Evolutionary conservation across 2,329 filamentous ascomycete genomes (phyloP).

Genomic region (Simplicillium aogashimaense): DNA sequence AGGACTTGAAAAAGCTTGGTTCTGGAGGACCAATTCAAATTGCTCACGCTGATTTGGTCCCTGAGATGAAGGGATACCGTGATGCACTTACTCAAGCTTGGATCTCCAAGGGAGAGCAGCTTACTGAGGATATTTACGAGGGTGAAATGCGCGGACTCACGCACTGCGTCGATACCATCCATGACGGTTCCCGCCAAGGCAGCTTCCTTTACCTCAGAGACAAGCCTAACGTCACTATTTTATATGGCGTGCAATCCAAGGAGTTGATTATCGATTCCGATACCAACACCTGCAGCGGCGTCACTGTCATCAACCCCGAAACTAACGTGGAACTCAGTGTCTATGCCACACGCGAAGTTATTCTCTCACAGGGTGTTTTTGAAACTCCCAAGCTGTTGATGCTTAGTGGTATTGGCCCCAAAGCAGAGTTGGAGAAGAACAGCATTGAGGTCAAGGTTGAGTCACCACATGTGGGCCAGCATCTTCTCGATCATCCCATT

Average conservation of each 20-base stretch:
- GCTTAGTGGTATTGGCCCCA: slow-evolving; percentile 52
- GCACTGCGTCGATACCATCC: slow-evolving; percentile 44
- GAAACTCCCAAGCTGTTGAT: slow-evolving; percentile 58
- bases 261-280: slow-evolving; percentile 37
- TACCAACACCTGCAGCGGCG: slow-evolving; percentile 11
- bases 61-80: slow-evolving; percentile 40
- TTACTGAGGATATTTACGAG: slow-evolving; percentile 45
- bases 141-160: slow-evolving; percentile 43
- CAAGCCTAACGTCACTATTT: slow-evolving; percentile 44
- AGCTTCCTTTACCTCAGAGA: slow-evolving; percentile 40
- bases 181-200: slow-evolving; percentile 41
- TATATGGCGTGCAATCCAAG: slow-evolving; percentile 38
- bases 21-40: slow-evolving; percentile 39
- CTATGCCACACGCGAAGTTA: slow-evolving; percentile 36
- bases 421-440: slow-evolving; percentile 38
- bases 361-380: slow-evolving; percentile 44
- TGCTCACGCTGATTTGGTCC: slow-evolving; percentile 41
- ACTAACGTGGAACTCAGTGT: slow-evolving; percentile 17
- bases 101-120: slow-evolving; percentile 36
- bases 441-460: slow-evolving; percentile 43
- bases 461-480: slow-evolving; percentile 52
- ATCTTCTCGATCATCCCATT: slow-evolving; percentile 52
- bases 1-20: slow-evolving; percentile 39
- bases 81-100: slow-evolving; percentile 39
- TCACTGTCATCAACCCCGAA: no score